Percentiles rank a stretch among this genome's conserved stretches.
Conservation (phyloP, 805 yeast species). For the Myxozyma melibiosi region DNA sequence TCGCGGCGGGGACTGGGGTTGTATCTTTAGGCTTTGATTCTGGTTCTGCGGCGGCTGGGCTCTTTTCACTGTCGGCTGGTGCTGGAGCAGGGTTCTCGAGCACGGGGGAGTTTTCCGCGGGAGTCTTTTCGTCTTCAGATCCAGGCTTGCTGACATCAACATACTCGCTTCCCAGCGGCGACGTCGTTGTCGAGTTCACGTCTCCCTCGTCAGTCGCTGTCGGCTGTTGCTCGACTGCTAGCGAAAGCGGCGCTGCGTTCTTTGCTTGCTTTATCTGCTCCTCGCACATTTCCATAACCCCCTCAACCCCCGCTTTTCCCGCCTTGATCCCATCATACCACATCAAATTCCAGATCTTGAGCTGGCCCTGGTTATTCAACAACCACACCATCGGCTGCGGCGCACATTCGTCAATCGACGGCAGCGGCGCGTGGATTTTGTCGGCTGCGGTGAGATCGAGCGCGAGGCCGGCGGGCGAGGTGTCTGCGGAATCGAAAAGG, state of each 20-base stretch:
- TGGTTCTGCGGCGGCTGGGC: neutral
- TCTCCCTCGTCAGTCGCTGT: neutral
- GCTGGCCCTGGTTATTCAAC: conserved; percentile 62
- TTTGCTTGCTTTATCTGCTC: neutral
- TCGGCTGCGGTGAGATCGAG: conserved; percentile 57
- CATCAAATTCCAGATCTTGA: conserved; percentile 67
- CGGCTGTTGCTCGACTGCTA: too few relatives aligned
- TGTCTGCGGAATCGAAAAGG: conserved; percentile 66
- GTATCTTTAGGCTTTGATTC: neutral
- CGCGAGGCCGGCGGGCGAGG: conserved; percentile 69
- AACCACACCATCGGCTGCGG: conserved; percentile 70
- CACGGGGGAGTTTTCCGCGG: neutral
- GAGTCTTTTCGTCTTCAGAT: neutral
- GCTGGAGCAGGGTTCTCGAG: too few relatives aligned
- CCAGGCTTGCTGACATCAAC: neutral
- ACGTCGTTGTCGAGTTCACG: neutral
- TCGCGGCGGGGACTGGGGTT: neutral
- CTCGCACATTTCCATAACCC: neutral
- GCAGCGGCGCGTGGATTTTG: conserved; percentile 55
- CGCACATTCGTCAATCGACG: conserved; percentile 57
- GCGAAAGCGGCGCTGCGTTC: too few relatives aligned
- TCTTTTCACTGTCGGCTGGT: neutral
- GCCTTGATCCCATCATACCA: conserved; percentile 55
- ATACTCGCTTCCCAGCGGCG: neutral
- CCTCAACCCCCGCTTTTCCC: conserved; percentile 12